Evolutionary conservation across 164 flowering plant genomes (phyloP), one percentile per base, ranked within the genome.

Genomic region (Liriodendron chinense): DNA sequence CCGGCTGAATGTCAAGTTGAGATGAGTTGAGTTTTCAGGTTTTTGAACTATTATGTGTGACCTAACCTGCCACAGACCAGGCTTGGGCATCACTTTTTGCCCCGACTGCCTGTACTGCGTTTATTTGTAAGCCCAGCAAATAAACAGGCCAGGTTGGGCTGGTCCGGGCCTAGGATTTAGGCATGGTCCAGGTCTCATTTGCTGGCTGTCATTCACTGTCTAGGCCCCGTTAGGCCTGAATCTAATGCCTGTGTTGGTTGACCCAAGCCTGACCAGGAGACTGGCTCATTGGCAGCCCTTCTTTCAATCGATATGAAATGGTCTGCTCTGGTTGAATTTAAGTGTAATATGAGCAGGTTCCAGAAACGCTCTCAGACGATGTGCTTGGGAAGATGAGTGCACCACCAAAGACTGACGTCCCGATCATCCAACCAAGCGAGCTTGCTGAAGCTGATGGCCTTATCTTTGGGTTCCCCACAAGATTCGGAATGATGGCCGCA

Each of bases 401-500:
- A 64, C 98, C 98, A 69, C 87, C 95, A 47, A 94, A 92, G 84
- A 86, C 89, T 71, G 92, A 88, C 75, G 87, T 80, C 20, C 94
- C 97, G 8, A 80, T 86, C 49, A 92, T 92, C 69, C 81, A 88
- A 18, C 94, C 98, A 9, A 71, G 65, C 66, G 92, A 92, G 70
- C 98, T 93, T 69, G 82, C 92, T 70, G 94, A 93, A 59, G 98
- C 94, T 74, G 98, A 94, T 80, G 98, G 94, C 9, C 87, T 94
- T 59, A 75, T 94, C 48, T 92, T 94, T 73, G 98, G 97, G 3
- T 94, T 94, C 82, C 98, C 98, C 25, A 92, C 98, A 72, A 88
- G 97, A 80, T 94, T 87, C 79, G 98, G 97, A 2, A 94, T 94
- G 98, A 94, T 94, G 97, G 82, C 92, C 75, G 94, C 98, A 65